These are phyloP conservation scores for Kluyveromyces nonfermentans DNA, from an alignment of 805 yeast genomes.

Conservation along the genomic window DNA sequence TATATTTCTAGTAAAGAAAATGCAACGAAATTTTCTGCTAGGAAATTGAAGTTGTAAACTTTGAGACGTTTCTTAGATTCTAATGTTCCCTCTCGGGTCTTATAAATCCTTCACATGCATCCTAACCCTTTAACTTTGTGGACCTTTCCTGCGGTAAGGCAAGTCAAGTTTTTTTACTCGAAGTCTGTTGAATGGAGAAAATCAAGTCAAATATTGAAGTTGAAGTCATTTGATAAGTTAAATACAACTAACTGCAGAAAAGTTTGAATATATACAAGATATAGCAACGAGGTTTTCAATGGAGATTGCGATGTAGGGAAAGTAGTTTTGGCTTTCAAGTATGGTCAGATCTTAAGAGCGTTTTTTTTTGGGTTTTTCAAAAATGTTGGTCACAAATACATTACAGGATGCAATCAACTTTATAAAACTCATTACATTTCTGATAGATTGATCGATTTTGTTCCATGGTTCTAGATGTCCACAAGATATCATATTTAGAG, in stretches of 20 bases:
- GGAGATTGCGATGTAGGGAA: too few relatives aligned
- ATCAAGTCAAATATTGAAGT: background rate
- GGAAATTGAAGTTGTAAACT: too few relatives aligned
- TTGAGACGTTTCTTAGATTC: too few relatives aligned
- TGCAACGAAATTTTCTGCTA: too few relatives aligned
- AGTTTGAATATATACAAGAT: background rate
- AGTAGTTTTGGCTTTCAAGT: too few relatives aligned
- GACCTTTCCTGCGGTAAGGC: background rate
- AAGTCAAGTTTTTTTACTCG: background rate
- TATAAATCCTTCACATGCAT: background rate
- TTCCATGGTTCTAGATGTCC: slow-evolving; percentile 24
- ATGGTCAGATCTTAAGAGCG: background rate
- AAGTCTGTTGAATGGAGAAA: background rate
- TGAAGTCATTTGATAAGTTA: background rate
- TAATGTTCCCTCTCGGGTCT: too few relatives aligned
- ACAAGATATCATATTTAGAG: slow-evolving; percentile 5
- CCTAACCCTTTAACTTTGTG: background rate
- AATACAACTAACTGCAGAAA: too few relatives aligned
- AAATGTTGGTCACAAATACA: slow-evolving; percentile 15
- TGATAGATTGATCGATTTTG: slow-evolving; percentile 13
- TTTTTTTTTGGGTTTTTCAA: slow-evolving; percentile 16
- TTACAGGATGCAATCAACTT: slow-evolving; percentile 14
- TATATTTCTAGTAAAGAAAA: background rate
- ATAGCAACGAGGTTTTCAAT: background rate
- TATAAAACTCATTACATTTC: slow-evolving; percentile 11